phyloP scores from a whole-genome alignment of 371 early-diverging fungal species.

The Rhizopus sp. region DNA sequence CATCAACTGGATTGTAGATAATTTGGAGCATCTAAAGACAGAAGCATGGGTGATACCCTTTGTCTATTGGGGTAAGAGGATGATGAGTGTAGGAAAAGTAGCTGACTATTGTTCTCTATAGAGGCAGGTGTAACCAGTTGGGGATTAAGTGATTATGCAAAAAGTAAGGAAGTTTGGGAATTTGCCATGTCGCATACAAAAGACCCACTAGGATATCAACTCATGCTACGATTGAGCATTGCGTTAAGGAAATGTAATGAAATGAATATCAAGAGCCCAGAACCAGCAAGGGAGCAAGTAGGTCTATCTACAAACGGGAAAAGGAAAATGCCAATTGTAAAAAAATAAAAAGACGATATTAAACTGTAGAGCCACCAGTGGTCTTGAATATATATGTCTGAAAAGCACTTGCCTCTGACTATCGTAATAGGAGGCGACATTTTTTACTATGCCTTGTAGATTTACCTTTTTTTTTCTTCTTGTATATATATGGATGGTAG shows the following conservation, averaged over 20 bases:
- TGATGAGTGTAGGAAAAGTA: no score
- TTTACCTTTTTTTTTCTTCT: no score
- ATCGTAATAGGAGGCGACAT: no score
- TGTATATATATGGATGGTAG: no score
- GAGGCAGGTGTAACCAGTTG: conserved; percentile 55
- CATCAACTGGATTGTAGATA: conserved; percentile 55
- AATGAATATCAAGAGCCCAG: conserved; percentile 14
- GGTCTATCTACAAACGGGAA: conserved; percentile 21
- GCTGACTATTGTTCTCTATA: conserved; percentile 4
- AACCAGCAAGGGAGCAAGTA: conserved; percentile 12
- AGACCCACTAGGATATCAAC: conserved; percentile 30
- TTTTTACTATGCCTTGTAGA: no score
- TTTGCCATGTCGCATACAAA: conserved; percentile 26
- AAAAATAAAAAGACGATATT: neutral
- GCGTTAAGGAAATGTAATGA: conserved; percentile 34
- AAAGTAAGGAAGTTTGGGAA: conserved; percentile 34
- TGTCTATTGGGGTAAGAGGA: conserved; percentile 50
- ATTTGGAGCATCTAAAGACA: conserved; percentile 34
- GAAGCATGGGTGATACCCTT: conserved; percentile 57
- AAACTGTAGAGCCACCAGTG: no score
- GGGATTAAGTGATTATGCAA: conserved; percentile 40
- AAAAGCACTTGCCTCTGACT: no score
- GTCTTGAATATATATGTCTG: no score
- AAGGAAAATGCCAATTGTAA: conserved; percentile 21
- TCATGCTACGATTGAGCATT: conserved; percentile 27